Conservation (phyloP, 2,329 filamentous ascomycete genomes). For the Zasmidium angulare region DNA sequence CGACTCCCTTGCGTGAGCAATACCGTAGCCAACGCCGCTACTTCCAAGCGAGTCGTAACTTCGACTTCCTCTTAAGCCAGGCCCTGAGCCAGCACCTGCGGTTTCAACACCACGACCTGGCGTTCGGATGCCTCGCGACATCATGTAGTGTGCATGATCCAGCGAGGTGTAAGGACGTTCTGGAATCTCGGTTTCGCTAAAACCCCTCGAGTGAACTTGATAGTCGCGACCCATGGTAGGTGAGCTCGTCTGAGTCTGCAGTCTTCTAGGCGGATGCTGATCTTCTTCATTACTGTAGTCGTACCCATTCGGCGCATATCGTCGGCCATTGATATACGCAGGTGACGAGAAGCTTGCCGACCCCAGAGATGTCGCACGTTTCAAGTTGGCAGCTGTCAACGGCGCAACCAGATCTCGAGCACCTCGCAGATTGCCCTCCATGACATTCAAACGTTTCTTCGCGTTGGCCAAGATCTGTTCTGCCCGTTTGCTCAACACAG, state of each 20-base stretch:
- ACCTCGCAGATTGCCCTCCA: slow-evolving; percentile 86
- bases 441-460: slow-evolving; percentile 83
- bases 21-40: slow-evolving; percentile 10
- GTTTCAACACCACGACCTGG: slow-evolving; percentile 7
- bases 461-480: slow-evolving; percentile 92
- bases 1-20: slow-evolving; percentile 36
- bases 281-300: slow-evolving; percentile 16
- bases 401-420: slow-evolving; percentile 56
- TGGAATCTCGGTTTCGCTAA: slow-evolving; percentile 60
- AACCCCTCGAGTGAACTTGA: slow-evolving; percentile 57
- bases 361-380: slow-evolving; percentile 37
- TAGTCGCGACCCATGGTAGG: slow-evolving; percentile 31
- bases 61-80: slow-evolving; percentile 29
- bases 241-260: slow-evolving; percentile 32
- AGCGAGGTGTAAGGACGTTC: slow-evolving; percentile 32
- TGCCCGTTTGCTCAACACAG: slow-evolving; percentile 74
- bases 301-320: slow-evolving; percentile 23
- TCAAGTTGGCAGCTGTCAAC: slow-evolving; percentile 39
- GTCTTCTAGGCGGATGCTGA: slow-evolving; percentile 16
- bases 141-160: slow-evolving; percentile 13
- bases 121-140: slow-evolving; percentile 5
- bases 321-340: slow-evolving; percentile 13
- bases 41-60: slow-evolving; percentile 28
- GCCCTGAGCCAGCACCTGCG: slow-evolving; percentile 13
- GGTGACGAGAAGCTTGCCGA: slow-evolving; percentile 19